Conservation (phyloP, 2,329 filamentous ascomycete genomes). For the Ascochyta fabae region DNA sequence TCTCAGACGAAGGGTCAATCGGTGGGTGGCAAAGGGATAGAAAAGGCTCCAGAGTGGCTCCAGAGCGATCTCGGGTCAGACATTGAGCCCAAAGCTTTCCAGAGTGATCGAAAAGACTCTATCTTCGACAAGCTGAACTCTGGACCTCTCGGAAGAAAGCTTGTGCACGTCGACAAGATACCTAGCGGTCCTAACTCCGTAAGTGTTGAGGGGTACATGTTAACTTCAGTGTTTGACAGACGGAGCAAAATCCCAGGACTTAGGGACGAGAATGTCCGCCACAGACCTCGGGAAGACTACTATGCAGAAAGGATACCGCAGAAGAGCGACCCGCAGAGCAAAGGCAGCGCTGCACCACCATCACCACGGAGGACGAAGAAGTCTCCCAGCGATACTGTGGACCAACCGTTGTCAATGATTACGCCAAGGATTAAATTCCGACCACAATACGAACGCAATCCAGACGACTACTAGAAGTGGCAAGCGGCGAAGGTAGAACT, state of each 20-base stretch:
- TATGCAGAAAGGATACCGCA: neutral
- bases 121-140: neutral
- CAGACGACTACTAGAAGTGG: constrained; percentile 7
- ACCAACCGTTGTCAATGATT: neutral
- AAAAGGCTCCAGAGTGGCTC: neutral
- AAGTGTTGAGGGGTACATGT: neutral
- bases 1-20: neutral
- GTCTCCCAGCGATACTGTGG: neutral
- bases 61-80: neutral
- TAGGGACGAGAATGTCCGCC: neutral
- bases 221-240: neutral
- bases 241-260: neutral
- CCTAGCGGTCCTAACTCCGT: neutral
- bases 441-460: neutral
- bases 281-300: neutral
- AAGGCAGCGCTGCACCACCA: neutral
- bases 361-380: neutral
- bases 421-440: neutral
- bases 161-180: constrained; percentile 5
- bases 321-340: neutral
- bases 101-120: neutral
- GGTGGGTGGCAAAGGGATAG: neutral
- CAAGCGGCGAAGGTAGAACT: neutral
- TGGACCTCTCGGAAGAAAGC: neutral
- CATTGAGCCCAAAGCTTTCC: neutral